phyloP scores from a whole-genome alignment of 2,329 filamentous ascomycete species.

The Coniochaeta sp. region DNA sequence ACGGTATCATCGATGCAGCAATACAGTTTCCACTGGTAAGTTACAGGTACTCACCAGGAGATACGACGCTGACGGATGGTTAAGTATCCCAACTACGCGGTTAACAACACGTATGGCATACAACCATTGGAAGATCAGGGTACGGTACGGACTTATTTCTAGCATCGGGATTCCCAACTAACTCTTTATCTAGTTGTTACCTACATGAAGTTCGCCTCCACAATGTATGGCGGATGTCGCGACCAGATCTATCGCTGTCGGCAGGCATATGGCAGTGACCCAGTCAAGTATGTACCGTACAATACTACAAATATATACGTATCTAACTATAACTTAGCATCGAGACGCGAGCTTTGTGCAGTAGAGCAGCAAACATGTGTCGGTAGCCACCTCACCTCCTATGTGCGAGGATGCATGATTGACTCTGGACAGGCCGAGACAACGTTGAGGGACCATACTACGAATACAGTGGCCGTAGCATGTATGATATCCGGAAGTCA shows the following conservation, averaged over 20 bases:
- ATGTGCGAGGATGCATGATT: not conserved
- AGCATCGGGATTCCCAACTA: too few relatives aligned
- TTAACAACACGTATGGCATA: constrained; percentile 41
- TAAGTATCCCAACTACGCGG: constrained; percentile 22
- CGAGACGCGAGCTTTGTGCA: constrained; percentile 29
- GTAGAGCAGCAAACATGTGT: constrained; percentile 43
- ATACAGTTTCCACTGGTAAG: constrained; percentile 8
- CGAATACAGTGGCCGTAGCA: constrained; percentile 33
- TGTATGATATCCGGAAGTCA: constrained; percentile 47
- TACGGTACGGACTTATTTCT: too few relatives aligned
- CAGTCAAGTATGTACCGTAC: not conserved
- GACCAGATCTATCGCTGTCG: constrained; percentile 29
- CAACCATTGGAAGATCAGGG: constrained; percentile 2
- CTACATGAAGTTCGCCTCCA: constrained; percentile 8
- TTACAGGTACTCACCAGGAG: not conserved
- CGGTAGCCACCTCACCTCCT: constrained; percentile 1
- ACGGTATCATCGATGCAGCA: constrained; percentile 9
- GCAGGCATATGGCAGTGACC: not conserved
- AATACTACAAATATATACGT: not conserved
- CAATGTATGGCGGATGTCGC: constrained; percentile 33
- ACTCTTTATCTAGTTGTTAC: not conserved
- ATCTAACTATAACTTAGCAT: constrained; percentile 1
- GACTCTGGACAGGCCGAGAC: constrained; percentile 29
- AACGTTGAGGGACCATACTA: constrained; percentile 44
- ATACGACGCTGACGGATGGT: not conserved